phyloP scores from a whole-genome alignment of 2,329 filamentous ascomycete genomes.

The Fusarium staphyleae region DNA sequence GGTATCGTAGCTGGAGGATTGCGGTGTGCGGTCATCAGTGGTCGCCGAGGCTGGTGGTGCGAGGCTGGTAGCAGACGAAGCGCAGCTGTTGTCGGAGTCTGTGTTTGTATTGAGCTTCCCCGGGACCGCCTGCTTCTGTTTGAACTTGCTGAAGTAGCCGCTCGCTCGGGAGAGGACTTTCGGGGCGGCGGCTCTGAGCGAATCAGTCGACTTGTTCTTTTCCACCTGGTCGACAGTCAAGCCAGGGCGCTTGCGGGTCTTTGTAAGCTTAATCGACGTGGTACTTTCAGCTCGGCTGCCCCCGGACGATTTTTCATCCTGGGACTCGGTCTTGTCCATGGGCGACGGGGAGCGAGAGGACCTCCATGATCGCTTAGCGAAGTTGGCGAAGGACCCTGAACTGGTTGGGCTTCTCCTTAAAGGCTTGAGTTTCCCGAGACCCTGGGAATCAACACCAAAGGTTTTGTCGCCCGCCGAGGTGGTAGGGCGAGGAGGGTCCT shows the following conservation, averaged over 20 bases:
- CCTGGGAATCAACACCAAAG: conserved; percentile 21
- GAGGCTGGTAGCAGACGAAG: conserved; percentile 56
- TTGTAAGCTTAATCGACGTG: conserved; percentile 36
- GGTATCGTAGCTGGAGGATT: conserved; percentile 50
- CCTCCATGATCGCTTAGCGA: conserved; percentile 61
- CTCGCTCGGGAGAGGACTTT: conserved; percentile 54
- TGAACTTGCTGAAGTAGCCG: conserved; percentile 59
- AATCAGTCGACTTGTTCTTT: conserved; percentile 43
- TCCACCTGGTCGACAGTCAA: conserved; percentile 40
- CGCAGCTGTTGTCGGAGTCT: conserved; percentile 53
- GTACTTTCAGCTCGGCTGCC: conserved; percentile 37
- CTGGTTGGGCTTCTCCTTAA: conserved; percentile 49
- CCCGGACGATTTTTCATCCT: conserved; percentile 35
- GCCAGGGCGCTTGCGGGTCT: conserved; percentile 42
- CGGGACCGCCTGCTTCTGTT: conserved; percentile 52
- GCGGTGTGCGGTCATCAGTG: conserved; percentile 48
- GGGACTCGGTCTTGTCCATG: conserved; percentile 40
- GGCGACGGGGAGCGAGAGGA: conserved; percentile 59
- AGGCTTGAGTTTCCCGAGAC: conserved; percentile 37
- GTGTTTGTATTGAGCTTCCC: conserved; percentile 49
- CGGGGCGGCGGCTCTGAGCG: conserved; percentile 47
- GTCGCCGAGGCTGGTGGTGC: conserved; percentile 51
- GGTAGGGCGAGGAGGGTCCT: conserved; percentile 38
- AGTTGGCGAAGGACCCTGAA: conserved; percentile 57
- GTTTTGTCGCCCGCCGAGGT: conserved; percentile 38